These are phyloP conservation scores for Cyberlindnera petersonii DNA, from an alignment of 805 yeast species.

Conservation along the genomic window DNA sequence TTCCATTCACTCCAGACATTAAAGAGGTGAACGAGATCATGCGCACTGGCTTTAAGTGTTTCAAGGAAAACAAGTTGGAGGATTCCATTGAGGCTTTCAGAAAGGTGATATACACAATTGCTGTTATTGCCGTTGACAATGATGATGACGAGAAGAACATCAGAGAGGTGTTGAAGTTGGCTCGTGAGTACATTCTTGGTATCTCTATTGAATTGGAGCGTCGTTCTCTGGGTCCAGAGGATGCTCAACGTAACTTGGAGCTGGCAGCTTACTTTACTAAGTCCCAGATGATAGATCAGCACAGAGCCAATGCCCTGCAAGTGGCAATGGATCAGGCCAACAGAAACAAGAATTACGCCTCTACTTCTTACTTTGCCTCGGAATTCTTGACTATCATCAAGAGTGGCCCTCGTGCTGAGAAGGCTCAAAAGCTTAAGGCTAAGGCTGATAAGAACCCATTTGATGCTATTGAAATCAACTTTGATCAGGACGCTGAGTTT, in stretches of 20 bases:
- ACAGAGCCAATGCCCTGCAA: slow-evolving; percentile 81
- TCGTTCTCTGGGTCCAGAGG: slow-evolving; percentile 68
- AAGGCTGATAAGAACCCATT: slow-evolving; percentile 61
- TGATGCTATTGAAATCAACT: slow-evolving; percentile 90
- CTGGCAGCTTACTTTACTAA: slow-evolving; percentile 94
- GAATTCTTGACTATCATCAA: slow-evolving; percentile 70
- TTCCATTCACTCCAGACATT: slow-evolving; percentile 75
- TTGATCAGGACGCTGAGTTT: slow-evolving; percentile 88
- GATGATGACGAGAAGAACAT: slow-evolving; percentile 78
- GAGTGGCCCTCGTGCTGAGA: slow-evolving; percentile 80
- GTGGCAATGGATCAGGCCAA: slow-evolving; percentile 94
- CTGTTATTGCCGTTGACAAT: slow-evolving; percentile 65
- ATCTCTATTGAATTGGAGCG: slow-evolving; percentile 87
- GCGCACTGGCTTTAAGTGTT: slow-evolving; percentile 73
- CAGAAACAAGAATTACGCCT: slow-evolving; percentile 80
- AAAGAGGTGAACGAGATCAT: slow-evolving; percentile 56
- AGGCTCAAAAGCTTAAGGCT: slow-evolving; percentile 77
- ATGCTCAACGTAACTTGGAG: slow-evolving; percentile 83
- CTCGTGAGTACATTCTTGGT: slow-evolving; percentile 90
- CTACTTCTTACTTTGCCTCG: slow-evolving; percentile 85
- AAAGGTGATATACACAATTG: slow-evolving; percentile 67
- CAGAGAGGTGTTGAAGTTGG: slow-evolving; percentile 60
- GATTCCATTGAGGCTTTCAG: slow-evolving; percentile 81
- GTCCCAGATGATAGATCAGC: slow-evolving; percentile 76
- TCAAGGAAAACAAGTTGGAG: slow-evolving; percentile 79